Evolutionary conservation across 2,329 filamentous ascomycete species (phyloP).

Genomic region (Mycocentrospora acerina): DNA sequence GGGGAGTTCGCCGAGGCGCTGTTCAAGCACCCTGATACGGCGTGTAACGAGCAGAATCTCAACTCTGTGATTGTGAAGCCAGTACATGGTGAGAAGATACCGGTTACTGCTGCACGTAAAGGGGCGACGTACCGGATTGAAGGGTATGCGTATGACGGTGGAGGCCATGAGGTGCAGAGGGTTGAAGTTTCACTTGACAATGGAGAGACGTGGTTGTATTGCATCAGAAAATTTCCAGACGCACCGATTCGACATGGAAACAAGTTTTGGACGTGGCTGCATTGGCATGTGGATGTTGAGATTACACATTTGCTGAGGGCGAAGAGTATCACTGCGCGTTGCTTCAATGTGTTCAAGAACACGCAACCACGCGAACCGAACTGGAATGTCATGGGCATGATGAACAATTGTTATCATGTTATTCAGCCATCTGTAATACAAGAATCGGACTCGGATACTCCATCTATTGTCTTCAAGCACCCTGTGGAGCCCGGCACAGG

Average conservation of each 20-base stretch:
- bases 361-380: conserved; percentile 50
- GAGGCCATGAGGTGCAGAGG: conserved; percentile 51
- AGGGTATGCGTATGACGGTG: conserved; percentile 55
- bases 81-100: conserved; percentile 45
- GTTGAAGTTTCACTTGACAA: conserved; percentile 56
- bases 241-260: conserved; percentile 53
- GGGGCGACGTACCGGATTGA: conserved; percentile 49
- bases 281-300: conserved; percentile 55
- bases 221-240: conserved; percentile 52
- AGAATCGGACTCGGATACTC: conserved; percentile 31
- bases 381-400: conserved; percentile 58
- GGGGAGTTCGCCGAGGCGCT: conserved; percentile 50
- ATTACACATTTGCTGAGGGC: conserved; percentile 47
- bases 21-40: conserved; percentile 52
- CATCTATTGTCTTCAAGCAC: conserved; percentile 23
- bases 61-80: conserved; percentile 55
- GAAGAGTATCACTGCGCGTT: conserved; percentile 49
- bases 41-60: conserved; percentile 52
- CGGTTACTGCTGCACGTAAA: conserved; percentile 40
- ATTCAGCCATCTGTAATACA: conserved; percentile 46
- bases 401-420: conserved; percentile 57
- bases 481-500: conserved; percentile 49
- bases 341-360: conserved; percentile 54
- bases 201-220: conserved; percentile 53
- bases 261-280: conserved; percentile 58